Evolutionary conservation across 257 asterid species (phyloP), one percentile per base, ranked within the genome.

Genomic region (Ballota nigra): DNA sequence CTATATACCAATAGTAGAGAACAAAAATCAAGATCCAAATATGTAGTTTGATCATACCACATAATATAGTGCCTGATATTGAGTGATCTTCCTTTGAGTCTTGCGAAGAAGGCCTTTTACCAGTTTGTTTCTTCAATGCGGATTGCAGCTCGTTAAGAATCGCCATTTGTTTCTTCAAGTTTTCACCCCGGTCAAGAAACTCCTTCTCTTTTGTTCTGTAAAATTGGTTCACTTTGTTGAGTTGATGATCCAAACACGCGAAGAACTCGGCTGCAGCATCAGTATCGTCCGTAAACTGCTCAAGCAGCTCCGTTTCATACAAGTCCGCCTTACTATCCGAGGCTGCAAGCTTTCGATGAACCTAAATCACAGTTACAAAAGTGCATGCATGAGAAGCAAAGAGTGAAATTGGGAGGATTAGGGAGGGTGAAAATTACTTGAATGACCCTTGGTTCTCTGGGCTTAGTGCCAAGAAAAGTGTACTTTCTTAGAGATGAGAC

Each of bases 151-250:
- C 89, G 18, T 68, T 19, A 23, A 95, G 99, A 24, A 92, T 83
- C 76, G 88, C 96, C 92, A 92, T 81, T 85, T 95, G 99, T 31
- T 88, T 89, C 88, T 78, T 83, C 85, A 95, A 61, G 8, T 86
- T 81, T 5, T 88, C 90, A 0, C 99, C 97, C 55, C 98, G 79
- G 58, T 95, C 98, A 2, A 88, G 82, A 61, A 89, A 89, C 85
- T 95, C 99, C 33, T 68, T 84, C 85, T 95, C 99, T 56, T 92
- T 95, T 0, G 76, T 75, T 62, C 78, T 76, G 29, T 80, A 95
- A 76, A 95, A 95, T n/a, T 86, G 95, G 66, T 92, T 95, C 79
- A 95, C 99, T 78, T 95, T 95, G 81, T 92, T 95, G 38, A 95
- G 97, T 58, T 95, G 99, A 40, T 63, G 82, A 77, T 95, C 99